Conservation (phyloP, 192 early-diverging fungal species). For the Jimgerdemannia lactiflua region DNA sequence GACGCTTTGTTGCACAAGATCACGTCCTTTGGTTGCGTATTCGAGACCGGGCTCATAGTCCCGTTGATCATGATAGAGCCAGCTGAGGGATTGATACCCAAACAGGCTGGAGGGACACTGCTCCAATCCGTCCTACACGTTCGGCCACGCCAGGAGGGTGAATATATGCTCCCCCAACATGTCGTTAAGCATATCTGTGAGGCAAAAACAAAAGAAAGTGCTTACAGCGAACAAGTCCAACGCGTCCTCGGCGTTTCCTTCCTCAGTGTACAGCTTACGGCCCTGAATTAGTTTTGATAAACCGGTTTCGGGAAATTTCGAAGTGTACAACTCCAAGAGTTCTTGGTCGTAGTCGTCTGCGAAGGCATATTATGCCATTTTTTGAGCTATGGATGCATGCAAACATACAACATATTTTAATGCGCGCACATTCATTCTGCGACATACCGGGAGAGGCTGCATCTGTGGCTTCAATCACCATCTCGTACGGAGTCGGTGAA, state of each 20-base stretch:
- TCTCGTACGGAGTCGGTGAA: conserved; percentile 40
- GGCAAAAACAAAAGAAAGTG: neutral
- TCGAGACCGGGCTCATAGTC: conserved; percentile 53
- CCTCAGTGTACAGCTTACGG: conserved; percentile 30
- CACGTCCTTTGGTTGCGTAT: conserved; percentile 41
- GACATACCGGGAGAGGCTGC: conserved; percentile 28
- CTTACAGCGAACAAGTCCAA: conserved; percentile 35
- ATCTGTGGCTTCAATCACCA: conserved; percentile 44
- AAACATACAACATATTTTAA: neutral
- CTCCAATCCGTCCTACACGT: conserved; percentile 43
- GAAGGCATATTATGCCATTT: neutral
- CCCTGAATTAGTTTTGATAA: conserved; percentile 44
- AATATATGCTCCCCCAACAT: neutral
- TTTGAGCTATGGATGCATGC: no score
- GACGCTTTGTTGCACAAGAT: conserved; percentile 25
- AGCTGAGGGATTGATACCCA: conserved; percentile 44
- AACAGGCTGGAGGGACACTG: conserved; percentile 31
- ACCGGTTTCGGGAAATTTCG: conserved; percentile 40
- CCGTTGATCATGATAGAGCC: conserved; percentile 41
- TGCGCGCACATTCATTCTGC: neutral
- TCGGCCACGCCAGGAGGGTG: neutral
- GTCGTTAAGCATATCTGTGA: neutral
- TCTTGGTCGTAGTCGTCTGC: conserved; percentile 42
- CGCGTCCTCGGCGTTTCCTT: conserved; percentile 24
- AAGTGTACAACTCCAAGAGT: conserved; percentile 34